phyloP scores from a whole-genome alignment of 2,329 filamentous ascomycete genomes.

The Tetracladium maxilliforme region DNA sequence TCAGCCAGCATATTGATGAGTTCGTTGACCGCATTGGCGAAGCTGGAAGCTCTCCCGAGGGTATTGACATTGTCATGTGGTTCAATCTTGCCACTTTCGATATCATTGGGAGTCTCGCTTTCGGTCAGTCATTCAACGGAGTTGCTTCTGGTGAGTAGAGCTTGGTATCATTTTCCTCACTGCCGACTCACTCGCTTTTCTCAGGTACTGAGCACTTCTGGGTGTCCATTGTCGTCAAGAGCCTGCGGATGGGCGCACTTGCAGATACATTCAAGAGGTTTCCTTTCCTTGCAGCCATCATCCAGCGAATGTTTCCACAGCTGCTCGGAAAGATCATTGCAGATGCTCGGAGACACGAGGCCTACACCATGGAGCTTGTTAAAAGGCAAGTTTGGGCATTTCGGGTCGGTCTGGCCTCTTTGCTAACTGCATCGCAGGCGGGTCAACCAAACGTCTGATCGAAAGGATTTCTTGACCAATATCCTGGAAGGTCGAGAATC shows the following conservation, averaged over 20 bases:
- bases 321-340: neutral
- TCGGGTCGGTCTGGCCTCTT: too few relatives aligned
- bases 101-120: constrained; percentile 28
- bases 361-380: neutral
- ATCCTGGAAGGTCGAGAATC: constrained; percentile 1
- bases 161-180: too few relatives aligned
- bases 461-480: constrained; percentile 3
- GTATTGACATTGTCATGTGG: constrained; percentile 1
- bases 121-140: constrained; percentile 25
- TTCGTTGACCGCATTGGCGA: constrained; percentile 12
- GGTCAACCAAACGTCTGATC: constrained; percentile 1
- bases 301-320: neutral
- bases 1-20: constrained; percentile 13
- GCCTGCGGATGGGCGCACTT: neutral
- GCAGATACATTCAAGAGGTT: neutral
- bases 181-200: too few relatives aligned
- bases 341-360: neutral
- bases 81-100: constrained; percentile 22
- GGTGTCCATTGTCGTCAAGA: neutral
- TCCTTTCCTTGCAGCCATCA: neutral
- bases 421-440: too few relatives aligned
- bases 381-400: too few relatives aligned
- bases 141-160: too few relatives aligned
- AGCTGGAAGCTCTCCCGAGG: too few relatives aligned
- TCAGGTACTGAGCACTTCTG: neutral